phyloP scores from a whole-genome alignment of 208 protist species.

The Leishmania tarentolae region DNA sequence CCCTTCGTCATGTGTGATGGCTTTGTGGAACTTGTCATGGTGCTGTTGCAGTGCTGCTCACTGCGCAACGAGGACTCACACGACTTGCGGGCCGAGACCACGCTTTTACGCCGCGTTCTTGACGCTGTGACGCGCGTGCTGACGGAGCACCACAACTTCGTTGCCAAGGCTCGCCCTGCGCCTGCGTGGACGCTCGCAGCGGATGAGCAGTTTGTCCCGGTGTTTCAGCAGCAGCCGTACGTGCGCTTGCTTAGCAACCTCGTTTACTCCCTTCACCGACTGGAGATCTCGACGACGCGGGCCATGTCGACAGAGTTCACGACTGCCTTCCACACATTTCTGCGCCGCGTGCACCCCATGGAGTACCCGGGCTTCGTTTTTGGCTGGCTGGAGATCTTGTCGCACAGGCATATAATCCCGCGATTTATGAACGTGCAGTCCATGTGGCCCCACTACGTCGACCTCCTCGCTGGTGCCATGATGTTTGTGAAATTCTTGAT shows the following conservation, averaged over 20 bases:
- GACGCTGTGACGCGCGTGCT: slow-evolving; percentile 72
- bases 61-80: slow-evolving; percentile 56
- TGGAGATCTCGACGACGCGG: slow-evolving; percentile 49
- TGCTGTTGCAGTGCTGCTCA: slow-evolving; percentile 88
- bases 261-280: slow-evolving; percentile 81
- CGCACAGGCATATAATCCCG: slow-evolving; percentile 97
- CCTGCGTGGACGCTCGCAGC: slow-evolving; percentile 46
- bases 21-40: slow-evolving; percentile 93
- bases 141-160: slow-evolving; percentile 74
- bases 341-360: slow-evolving; percentile 90
- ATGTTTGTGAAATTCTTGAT: slow-evolving; percentile 81
- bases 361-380: slow-evolving; percentile 98
- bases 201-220: slow-evolving; percentile 60
- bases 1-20: slow-evolving; percentile 87
- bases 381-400: slow-evolving; percentile 98
- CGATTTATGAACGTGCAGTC: slow-evolving; percentile 86
- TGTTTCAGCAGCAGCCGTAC: slow-evolving; percentile 98
- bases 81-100: slow-evolving; percentile 60
- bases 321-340: slow-evolving; percentile 82
- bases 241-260: slow-evolving; percentile 95
- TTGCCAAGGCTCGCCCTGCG: slow-evolving; percentile 39
- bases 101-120: slow-evolving; percentile 80
- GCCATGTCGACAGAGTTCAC: slow-evolving; percentile 77
- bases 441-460: slow-evolving; percentile 61
- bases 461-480: slow-evolving; percentile 75